phyloP scores from a whole-genome alignment of 371 early-diverging fungal genomes.

The Blastocladiella emersonii region DNA sequence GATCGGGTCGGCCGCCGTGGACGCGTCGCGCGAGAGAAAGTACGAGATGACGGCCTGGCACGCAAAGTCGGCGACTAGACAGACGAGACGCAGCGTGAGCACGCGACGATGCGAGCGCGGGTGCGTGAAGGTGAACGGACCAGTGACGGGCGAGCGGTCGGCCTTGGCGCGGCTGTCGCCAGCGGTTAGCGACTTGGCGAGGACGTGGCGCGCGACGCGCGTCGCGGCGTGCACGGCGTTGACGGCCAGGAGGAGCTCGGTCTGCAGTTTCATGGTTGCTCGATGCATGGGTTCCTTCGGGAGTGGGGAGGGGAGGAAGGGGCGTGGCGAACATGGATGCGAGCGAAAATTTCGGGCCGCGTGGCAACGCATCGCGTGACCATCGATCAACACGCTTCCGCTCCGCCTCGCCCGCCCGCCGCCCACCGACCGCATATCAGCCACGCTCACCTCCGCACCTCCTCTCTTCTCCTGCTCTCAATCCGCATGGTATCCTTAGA shows the following conservation, averaged over 20 bases:
- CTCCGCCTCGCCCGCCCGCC: too few species aligned
- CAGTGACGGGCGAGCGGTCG: constrained; percentile 90
- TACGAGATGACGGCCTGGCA: constrained; percentile 91
- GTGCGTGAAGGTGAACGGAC: constrained; percentile 17
- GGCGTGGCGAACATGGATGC: too few species aligned
- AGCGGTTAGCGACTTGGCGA: constrained; percentile 44
- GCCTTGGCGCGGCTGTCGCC: constrained; percentile 69
- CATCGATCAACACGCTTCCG: too few species aligned
- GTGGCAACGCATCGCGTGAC: too few species aligned
- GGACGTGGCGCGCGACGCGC: constrained; percentile 63
- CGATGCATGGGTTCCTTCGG: too few species aligned
- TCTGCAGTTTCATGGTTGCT: too few species aligned
- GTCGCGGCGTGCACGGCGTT: constrained; percentile 75
- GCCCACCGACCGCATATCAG: too few species aligned
- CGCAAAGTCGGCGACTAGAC: constrained; percentile 80
- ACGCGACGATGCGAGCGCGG: neutral
- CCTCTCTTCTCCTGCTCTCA: too few species aligned
- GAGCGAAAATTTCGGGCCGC: too few species aligned
- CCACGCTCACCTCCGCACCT: too few species aligned
- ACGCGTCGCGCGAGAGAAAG: constrained; percentile 33
- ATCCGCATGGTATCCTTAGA: too few species aligned
- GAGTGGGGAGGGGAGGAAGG: too few species aligned
- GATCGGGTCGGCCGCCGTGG: constrained; percentile 72
- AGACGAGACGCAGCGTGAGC: neutral
- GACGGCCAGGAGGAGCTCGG: constrained; percentile 76